Evolutionary conservation across 2,329 filamentous ascomycete genomes (phyloP).

Genomic region (Penicillium sp.): DNA sequence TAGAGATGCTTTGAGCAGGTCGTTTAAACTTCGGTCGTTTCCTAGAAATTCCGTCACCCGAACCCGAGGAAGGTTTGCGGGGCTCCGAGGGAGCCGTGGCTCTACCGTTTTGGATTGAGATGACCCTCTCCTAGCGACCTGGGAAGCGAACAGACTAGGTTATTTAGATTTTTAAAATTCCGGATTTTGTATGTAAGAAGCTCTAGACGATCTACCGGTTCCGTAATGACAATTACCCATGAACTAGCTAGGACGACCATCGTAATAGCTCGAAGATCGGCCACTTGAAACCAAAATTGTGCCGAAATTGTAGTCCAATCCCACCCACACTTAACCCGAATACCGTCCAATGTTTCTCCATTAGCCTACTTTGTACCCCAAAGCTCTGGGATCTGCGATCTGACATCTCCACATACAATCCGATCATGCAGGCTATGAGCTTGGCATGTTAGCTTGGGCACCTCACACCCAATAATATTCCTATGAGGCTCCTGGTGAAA

Average conservation of each 20-base stretch:
- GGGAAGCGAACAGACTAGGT: neutral
- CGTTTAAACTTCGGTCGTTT: neutral
- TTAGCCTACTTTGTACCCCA: neutral
- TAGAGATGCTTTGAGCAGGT: neutral
- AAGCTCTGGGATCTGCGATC: neutral
- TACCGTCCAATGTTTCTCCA: too few relatives aligned
- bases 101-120: neutral
- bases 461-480: neutral
- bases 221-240: too few relatives aligned
- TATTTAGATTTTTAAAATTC: too few relatives aligned
- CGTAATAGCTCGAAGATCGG: neutral
- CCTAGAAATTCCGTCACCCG: neutral
- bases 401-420: neutral
- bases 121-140: neutral
- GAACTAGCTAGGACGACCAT: too few relatives aligned
- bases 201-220: too few relatives aligned
- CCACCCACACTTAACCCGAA: too few relatives aligned
- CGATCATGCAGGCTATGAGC: constrained; percentile 7
- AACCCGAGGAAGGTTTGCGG: neutral
- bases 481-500: neutral
- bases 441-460: constrained; percentile 11
- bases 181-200: too few relatives aligned
- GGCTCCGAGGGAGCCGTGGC: neutral
- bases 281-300: neutral
- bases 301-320: neutral